Evolutionary conservation across 2,329 filamentous ascomycete genomes (phyloP).

Genomic region (Metarhizium brunneum): DNA sequence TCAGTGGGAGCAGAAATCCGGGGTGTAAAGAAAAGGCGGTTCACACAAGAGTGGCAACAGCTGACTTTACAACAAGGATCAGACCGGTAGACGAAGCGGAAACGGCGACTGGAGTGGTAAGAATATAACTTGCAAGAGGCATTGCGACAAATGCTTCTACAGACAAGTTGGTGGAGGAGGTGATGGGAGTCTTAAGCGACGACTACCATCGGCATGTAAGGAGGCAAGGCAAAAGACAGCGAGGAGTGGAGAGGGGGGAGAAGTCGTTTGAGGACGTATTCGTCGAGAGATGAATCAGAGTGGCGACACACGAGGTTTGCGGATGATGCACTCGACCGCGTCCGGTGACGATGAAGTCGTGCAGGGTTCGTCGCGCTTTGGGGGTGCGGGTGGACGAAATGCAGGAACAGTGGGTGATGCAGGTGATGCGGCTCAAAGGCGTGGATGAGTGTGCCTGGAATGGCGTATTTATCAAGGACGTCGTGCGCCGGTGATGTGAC

Average conservation of each 20-base stretch:
- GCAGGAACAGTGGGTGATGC: conserved; percentile 17
- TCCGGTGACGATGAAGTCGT: conserved; percentile 3
- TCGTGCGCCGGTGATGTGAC: conserved; percentile 20
- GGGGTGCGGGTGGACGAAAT: conserved; percentile 12
- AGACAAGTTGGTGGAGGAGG: conserved; percentile 12
- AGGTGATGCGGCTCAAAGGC: conserved; percentile 8
- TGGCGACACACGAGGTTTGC: not conserved
- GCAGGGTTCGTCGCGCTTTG: not conserved
- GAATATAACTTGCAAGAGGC: conserved; percentile 43
- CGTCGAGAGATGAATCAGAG: not conserved
- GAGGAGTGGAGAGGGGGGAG: too few relatives aligned
- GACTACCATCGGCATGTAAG: conserved; percentile 23
- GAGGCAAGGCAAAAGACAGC: conserved; percentile 2
- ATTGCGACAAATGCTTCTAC: conserved; percentile 38
- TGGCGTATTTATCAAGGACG: conserved; percentile 20
- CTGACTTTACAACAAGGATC: conserved; percentile 45
- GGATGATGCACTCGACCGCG: conserved; percentile 1
- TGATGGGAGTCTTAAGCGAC: conserved; percentile 21
- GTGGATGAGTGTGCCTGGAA: conserved; percentile 5
- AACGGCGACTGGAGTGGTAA: conserved; percentile 52
- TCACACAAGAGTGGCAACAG: conserved; percentile 33
- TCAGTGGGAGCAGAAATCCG: conserved; percentile 29
- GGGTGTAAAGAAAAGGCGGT: conserved; percentile 25
- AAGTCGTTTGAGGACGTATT: not conserved
- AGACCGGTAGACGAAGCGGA: conserved; percentile 51